phyloP scores from a whole-genome alignment of 352 stramenopile species.

The Thalassiosira exigua region DNA sequence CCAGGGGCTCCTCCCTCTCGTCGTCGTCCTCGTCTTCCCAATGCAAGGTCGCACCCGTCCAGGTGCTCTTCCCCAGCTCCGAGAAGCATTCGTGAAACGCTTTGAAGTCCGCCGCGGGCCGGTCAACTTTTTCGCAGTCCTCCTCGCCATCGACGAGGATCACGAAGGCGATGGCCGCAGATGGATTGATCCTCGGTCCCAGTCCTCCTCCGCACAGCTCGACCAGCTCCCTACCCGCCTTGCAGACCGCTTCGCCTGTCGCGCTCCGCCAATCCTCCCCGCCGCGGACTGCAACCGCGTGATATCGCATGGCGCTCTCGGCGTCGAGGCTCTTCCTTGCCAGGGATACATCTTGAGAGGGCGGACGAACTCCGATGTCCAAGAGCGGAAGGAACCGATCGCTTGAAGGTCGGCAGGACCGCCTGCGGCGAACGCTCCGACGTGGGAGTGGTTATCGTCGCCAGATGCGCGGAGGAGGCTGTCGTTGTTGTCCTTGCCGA shows the following conservation, averaged over 20 bases:
- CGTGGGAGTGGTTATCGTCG: no score
- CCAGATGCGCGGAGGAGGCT: no score
- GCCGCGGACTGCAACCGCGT: no score
- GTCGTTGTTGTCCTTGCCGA: no score
- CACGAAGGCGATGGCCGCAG: slow-evolving; percentile 66
- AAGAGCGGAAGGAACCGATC: no score
- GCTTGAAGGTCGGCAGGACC: no score
- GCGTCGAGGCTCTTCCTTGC: no score
- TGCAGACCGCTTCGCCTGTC: slow-evolving; percentile 9
- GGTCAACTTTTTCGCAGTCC: not conserved
- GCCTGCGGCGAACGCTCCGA: no score
- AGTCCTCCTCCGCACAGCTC: slow-evolving; percentile 9
- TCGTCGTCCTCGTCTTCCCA: slow-evolving; percentile 37
- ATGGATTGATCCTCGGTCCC: slow-evolving; percentile 51
- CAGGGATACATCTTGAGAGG: no score
- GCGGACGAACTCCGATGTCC: no score
- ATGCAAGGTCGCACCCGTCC: slow-evolving; percentile 52
- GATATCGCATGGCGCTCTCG: no score
- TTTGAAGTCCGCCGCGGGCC: slow-evolving; percentile 45
- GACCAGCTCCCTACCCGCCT: slow-evolving; percentile 25
- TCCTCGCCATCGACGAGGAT: slow-evolving; percentile 33
- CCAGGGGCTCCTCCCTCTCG: slow-evolving; percentile 19
- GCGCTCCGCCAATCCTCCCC: no score
- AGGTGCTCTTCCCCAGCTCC: slow-evolving; percentile 71
- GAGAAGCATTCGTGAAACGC: slow-evolving; percentile 76